Evolutionary conservation across 1,284 basidiomycete species (phyloP), one percentile per base, ranked within the genome.

Genomic region (Apiotrichum siamense): DNA sequence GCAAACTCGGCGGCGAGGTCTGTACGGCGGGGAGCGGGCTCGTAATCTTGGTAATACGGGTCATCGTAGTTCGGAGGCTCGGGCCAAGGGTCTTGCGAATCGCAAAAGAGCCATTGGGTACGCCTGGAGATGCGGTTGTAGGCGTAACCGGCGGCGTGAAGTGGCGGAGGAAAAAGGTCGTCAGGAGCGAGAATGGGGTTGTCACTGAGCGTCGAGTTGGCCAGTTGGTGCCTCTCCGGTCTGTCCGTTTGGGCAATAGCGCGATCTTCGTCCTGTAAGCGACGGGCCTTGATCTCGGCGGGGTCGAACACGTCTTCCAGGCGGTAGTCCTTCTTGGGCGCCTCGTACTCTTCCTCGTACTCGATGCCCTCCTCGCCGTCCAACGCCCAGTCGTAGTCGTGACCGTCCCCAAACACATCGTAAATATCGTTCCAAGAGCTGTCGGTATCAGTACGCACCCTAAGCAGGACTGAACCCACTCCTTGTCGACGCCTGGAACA

Each of bases 241-340:
- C 90, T 83, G 74, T 98, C 96, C 67, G 84, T 83, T 20, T 81
- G 83, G 49, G 92, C 86, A 61, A 97, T 92, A 47, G 92, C 79
- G 65, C 96, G 89, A 71, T 99, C 96, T 57, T 91, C 92, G 59
- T 94, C 90, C 4, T 92, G 97, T 39, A 99, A 77, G 77, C 93
- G 81, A 46, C 89, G 83, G 55, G 86, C 87, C 58, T 84, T 84
- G 67, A 99, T 97, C 78, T 97, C 91, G 7, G 92, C 89, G 0
- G 96, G 96, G 70, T 99, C 96, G 63, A 98, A 99, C 56, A 99
- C 91, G 72, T 97, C 94, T 65, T 88, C 84, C 64, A 93, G 88
- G 63, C 83, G 86, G 77, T 86, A 85, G 59, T 92, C 88, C 52
- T 72, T 46, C 79, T 79, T 70, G 31, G 67, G 64, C 31, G 76